These are phyloP conservation scores for Coffea canephora DNA, from an alignment of 257 asterid species.

Conservation along the genomic window DNA sequence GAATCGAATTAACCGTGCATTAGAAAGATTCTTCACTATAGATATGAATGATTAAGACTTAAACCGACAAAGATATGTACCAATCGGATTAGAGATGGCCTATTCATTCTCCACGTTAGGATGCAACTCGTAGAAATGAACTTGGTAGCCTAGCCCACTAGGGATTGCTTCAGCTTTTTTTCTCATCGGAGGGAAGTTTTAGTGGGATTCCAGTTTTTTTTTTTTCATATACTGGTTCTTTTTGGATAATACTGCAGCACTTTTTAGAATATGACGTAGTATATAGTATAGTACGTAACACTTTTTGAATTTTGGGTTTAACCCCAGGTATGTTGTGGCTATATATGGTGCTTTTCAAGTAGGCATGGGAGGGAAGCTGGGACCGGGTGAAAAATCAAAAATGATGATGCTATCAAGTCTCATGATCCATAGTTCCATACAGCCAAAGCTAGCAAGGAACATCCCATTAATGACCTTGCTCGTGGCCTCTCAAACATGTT, in stretches of 20 bases:
- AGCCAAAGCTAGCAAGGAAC: conserved; percentile 2
- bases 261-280: too few relatives aligned
- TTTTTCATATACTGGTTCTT: too few relatives aligned
- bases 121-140: too few relatives aligned
- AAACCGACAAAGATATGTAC: neutral
- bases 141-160: too few relatives aligned
- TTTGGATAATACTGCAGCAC: too few relatives aligned
- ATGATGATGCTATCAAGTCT: neutral
- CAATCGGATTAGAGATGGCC: neutral
- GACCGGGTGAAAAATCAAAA: neutral
- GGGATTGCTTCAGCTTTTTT: too few relatives aligned
- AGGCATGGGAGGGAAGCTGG: conserved; percentile 1
- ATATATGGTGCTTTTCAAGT: neutral
- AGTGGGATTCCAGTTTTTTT: too few relatives aligned
- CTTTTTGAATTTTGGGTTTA: neutral
- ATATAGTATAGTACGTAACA: too few relatives aligned
- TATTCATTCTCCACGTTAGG: too few relatives aligned
- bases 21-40: neutral
- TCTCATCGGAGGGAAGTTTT: too few relatives aligned
- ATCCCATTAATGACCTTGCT: conserved; percentile 15
- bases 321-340: neutral
- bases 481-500: conserved; percentile 31
- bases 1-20: neutral
- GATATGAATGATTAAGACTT: neutral
- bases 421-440: neutral